Evolutionary conservation across 148 eudicot genomes (phyloP).

Genomic region (Amaranthus hypochondriacus): DNA sequence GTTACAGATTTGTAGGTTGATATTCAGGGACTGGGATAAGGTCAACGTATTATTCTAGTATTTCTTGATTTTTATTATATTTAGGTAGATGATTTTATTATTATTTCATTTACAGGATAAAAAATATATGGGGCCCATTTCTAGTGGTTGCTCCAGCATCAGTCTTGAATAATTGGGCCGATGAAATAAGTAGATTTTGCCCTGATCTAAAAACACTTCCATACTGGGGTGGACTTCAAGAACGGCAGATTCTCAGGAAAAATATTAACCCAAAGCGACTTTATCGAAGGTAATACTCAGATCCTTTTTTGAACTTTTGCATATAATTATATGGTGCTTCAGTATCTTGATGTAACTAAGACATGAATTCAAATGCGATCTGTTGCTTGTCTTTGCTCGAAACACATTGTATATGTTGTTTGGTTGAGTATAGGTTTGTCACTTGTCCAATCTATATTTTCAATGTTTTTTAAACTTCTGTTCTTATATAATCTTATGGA

Average conservation of each 20-base stretch:
- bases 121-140: constrained; percentile 98
- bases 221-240: constrained; percentile 96
- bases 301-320: background rate
- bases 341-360: background rate
- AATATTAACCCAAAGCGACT: constrained; percentile 95
- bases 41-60: background rate
- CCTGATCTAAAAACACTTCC: constrained; percentile 94
- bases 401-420: background rate
- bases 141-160: constrained; percentile 98
- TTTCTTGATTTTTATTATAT: constrained; percentile 2
- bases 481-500: too few species aligned
- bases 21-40: background rate
- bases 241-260: constrained; percentile 80
- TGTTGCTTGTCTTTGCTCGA: background rate
- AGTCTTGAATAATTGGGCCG: constrained; percentile 98
- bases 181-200: constrained; percentile 94
- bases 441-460: background rate
- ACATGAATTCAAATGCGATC: background rate
- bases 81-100: constrained; percentile 17
- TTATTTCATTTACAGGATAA: constrained; percentile 57
- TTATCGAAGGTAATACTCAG: constrained; percentile 71
- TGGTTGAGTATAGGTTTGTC: background rate
- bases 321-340: background rate
- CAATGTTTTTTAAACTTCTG: background rate
- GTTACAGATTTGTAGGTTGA: background rate